These are phyloP conservation scores for Echeveria elegans DNA, from an alignment of 164 flowering plant genomes.

Conservation along the genomic window DNA sequence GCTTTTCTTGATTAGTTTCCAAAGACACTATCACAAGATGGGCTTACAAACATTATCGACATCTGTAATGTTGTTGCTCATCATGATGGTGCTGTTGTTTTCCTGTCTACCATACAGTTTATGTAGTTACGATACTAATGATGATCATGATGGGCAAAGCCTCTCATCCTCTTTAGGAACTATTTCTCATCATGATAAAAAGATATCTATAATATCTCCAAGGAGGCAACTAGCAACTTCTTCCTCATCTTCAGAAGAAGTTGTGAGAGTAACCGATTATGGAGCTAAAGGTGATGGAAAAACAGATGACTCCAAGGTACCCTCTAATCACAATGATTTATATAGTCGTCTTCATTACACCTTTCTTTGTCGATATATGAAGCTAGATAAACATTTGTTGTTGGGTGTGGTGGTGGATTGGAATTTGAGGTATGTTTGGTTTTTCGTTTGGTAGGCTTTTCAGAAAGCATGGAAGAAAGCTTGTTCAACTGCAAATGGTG, in stretches of 20 bases:
- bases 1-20: neutral
- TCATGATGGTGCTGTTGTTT: neutral
- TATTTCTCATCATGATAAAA: constrained; percentile 1
- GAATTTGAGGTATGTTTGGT: neutral
- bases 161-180: neutral
- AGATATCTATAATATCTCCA: neutral
- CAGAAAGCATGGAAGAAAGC: constrained; percentile 30
- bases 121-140: neutral
- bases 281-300: constrained; percentile 41
- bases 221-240: neutral
- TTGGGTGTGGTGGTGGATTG: neutral
- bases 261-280: constrained; percentile 31
- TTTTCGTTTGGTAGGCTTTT: constrained; percentile 22
- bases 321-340: neutral
- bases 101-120: constrained; percentile 2
- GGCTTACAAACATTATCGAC: neutral
- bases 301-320: constrained; percentile 33
- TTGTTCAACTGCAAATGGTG: constrained; percentile 17
- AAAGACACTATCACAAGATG: neutral
- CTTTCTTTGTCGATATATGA: neutral
- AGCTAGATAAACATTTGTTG: neutral
- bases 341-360: neutral
- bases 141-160: neutral
- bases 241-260: neutral
- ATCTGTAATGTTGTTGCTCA: constrained; percentile 1